Base-by-base conservation (phyloP, 768 basidiomycete species). In the Vararia minispora region DNA sequence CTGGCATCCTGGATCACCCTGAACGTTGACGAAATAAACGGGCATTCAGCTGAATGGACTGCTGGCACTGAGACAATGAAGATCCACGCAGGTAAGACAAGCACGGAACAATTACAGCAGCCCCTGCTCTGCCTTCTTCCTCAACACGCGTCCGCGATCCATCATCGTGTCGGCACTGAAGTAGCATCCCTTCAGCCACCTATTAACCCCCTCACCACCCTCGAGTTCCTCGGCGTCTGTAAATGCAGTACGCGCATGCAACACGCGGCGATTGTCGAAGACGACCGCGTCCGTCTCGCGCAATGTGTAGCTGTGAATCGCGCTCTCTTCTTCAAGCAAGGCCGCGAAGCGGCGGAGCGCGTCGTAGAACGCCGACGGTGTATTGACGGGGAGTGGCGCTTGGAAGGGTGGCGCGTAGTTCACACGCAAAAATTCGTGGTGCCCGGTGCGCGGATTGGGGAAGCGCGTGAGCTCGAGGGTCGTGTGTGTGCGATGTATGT, bases 341-440 rank as follows among this genome's bases (percentile, higher is more conserved):
- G 57, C 51, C 2, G 76, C 69, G 47, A 90, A 97, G 12, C 59
- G 56, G 3, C 53, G 46, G 3, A 97, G 61, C 4, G 86, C 82
- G 1, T 60, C 14, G 50, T 79, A 84, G 49, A 87, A 80, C 23
- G 57, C 57, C 5, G 53, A 43, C 1, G 77, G 71, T 3, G 79
- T 78, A 23, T 59, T 52, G 14, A 70, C 52, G 0, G 69, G 64
- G 7, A 90, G 64, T 0, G 87, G 81, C 0, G 83, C 90, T 60
- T 94, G 90, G 70, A 97, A 98, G 0, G 91, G 92, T 0, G 94
- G 94, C 1, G 85, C 82, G 58, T 94, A 97, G 60, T 91, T 97
- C 52, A 97, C 71, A 43, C 80, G 69, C 30, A 62, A 58, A 48
- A 94, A 69, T 7, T 50, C 52, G 23, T 40, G 43, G 1, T 39